Evolutionary conservation across 495 filamentous ascomycete genomes (phyloP), one percentile per base, ranked within the genome.

Genomic region (Lasiosphaeria ovina): DNA sequence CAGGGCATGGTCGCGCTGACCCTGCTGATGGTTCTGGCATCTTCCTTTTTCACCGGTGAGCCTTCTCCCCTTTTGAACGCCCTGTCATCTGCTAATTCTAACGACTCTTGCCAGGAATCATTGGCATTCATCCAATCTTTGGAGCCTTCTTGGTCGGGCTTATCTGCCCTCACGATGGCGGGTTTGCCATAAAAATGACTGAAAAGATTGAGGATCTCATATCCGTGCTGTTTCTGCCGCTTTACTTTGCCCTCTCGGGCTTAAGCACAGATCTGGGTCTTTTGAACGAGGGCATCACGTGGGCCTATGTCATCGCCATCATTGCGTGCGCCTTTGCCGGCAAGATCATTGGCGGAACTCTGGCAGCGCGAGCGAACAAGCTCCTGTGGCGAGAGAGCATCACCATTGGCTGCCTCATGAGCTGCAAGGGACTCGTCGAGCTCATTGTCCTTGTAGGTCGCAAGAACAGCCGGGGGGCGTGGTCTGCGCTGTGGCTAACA

Each of bases 191-290:
- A 70, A 92, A 94, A 63, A 73, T 98, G 59, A 93, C 93, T 0
- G 94, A 98, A 69, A 98, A 98, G 78, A 85, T 98, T 55, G 94
- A 98, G 70, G 94, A 98, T 76, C 75, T 98, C 7, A 88, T 98
- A 52, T 83, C 86, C 1, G 85, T 91, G 31, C 78, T 98, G n/a
- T 92, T 98, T 62, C 77, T 97, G 11, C 94, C 94, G 0, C 86
- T 98, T 4, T 98, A 98, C 71, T 98, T 98, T 75, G 91, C 94
- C 3, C 81, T 96, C 8, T 97, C 94, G 32, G 94, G 94, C 0
- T 76, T 98, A 36, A 90, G 81, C 68, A 98, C 94, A 6, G 88
- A 98, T 68, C 77, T 98, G 50, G 94, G 92, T 32, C 79, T 97
- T 16, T 79, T 98, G 54, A 80, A 96, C 62, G 87, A 76, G 57